A percentile compares a stretch with the other conserved stretches of the same genome.
phyloP scores from a whole-genome alignment of 768 basidiomycete genomes.

The Hysterangium stoloniferum region DNA sequence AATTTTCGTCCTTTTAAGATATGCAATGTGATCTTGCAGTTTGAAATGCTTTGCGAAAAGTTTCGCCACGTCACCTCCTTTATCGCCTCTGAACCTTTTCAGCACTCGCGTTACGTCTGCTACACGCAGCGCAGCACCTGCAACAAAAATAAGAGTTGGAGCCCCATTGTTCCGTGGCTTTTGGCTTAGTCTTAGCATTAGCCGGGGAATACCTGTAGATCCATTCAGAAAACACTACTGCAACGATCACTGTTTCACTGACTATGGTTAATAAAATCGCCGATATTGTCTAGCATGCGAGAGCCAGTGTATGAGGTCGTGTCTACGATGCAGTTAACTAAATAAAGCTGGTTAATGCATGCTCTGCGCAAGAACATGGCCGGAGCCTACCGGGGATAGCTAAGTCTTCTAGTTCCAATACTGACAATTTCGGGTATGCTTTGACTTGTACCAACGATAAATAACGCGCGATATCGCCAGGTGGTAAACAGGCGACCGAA shows the following conservation, averaged over 20 bases:
- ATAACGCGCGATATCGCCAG: slow-evolving; percentile 52
- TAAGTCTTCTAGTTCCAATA: slow-evolving; percentile 74
- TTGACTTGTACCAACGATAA: slow-evolving; percentile 60
- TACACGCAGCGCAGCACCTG: slow-evolving; percentile 88
- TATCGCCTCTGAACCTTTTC: slow-evolving; percentile 64
- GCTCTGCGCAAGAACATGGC: slow-evolving; percentile 13
- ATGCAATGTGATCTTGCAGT: slow-evolving; percentile 75
- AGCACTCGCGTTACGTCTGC: slow-evolving; percentile 75
- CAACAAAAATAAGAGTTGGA: slow-evolving; percentile 78
- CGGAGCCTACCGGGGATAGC: slow-evolving; percentile 63
- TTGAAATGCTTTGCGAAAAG: slow-evolving; percentile 96
- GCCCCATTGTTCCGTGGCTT: slow-evolving; percentile 71
- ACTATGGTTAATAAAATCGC: slow-evolving; percentile 75
- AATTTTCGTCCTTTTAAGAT: slow-evolving; percentile 79
- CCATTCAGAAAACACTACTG: slow-evolving; percentile 1
- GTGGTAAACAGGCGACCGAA: slow-evolving; percentile 51
- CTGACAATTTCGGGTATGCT: slow-evolving; percentile 58
- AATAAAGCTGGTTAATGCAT: slow-evolving; percentile 8
- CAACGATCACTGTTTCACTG: slow-evolving; percentile 14
- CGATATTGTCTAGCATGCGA: slow-evolving; percentile 62
- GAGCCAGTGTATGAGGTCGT: slow-evolving; percentile 66
- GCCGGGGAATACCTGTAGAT: slow-evolving; percentile 50
- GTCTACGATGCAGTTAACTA: slow-evolving; percentile 68
- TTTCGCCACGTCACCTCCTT: slow-evolving; percentile 88
- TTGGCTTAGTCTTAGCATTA: slow-evolving; percentile 67